phyloP scores from a whole-genome alignment of 2,329 filamentous ascomycete species.

The Alternaria gaisen region DNA sequence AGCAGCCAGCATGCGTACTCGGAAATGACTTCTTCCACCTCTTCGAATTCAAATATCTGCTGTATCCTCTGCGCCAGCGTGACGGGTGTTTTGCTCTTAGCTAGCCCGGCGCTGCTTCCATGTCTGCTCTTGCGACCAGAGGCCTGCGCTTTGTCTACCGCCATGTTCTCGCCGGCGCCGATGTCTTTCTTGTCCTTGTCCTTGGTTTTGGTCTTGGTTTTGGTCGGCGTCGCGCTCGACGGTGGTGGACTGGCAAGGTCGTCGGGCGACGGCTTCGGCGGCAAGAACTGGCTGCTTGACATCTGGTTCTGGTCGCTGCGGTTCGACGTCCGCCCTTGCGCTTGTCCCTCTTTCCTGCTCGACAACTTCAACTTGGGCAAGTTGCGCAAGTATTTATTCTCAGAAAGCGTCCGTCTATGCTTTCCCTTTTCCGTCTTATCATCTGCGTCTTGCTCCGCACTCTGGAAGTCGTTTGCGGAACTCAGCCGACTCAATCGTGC shows the following conservation, averaged over 20 bases:
- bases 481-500: conserved; percentile 48
- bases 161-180: conserved; percentile 32
- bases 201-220: conserved; percentile 14
- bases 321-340: conserved; percentile 27
- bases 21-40: conserved; percentile 83
- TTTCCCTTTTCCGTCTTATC: conserved; percentile 39
- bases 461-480: conserved; percentile 44
- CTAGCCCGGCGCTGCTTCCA: conserved; percentile 29
- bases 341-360: conserved; percentile 38
- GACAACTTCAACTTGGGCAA: conserved; percentile 65
- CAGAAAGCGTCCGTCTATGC: conserved; percentile 69
- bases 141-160: conserved; percentile 32
- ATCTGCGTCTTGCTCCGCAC: conserved; percentile 24
- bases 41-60: conserved; percentile 73
- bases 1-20: conserved; percentile 95
- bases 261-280: conserved; percentile 38
- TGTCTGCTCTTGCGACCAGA: conserved; percentile 38
- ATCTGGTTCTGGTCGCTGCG: conserved; percentile 68
- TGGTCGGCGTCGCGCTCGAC: conserved; percentile 17
- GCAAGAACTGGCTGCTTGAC: conserved; percentile 53
- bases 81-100: conserved; percentile 53
- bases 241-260: conserved; percentile 8
- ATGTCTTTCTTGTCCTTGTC: conserved; percentile 33
- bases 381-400: conserved; percentile 71
- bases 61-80: conserved; percentile 75